phyloP scores from a whole-genome alignment of 1,284 basidiomycete species.

The Pseudozyma sp. region DNA sequence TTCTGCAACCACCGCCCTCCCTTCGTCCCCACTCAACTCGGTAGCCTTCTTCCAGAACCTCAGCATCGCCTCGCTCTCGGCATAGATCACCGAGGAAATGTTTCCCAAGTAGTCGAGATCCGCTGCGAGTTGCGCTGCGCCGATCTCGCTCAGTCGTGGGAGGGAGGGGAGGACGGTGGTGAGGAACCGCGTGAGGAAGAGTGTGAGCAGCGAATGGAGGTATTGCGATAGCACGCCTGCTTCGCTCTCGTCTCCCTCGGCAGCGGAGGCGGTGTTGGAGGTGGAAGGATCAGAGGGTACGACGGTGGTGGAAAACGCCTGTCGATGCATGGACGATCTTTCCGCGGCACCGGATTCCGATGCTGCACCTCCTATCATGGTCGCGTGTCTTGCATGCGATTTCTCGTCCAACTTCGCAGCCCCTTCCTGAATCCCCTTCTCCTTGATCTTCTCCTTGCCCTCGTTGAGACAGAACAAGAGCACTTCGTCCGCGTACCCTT shows the following conservation, averaged over 20 bases:
- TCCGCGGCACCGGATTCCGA: constrained; percentile 2
- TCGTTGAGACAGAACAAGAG: constrained; percentile 75
- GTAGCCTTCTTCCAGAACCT: constrained; percentile 30
- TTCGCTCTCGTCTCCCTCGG: constrained; percentile 43
- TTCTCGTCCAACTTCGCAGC: constrained; percentile 67
- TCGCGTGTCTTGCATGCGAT: constrained; percentile 15
- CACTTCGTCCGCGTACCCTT: constrained; percentile 91
- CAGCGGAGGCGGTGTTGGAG: constrained; percentile 41
- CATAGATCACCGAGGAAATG: constrained; percentile 83
- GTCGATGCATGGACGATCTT: constrained; percentile 41
- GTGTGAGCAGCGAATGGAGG: constrained; percentile 79
- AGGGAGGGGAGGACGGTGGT: constrained; percentile 71
- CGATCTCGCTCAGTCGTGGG: constrained; percentile 74
- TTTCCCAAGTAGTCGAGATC: constrained; percentile 90
- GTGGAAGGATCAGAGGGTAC: constrained; percentile 67
- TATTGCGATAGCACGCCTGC: constrained; percentile 77
- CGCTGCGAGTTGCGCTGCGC: constrained; percentile 84
- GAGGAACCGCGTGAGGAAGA: constrained; percentile 73
- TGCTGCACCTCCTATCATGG: constrained; percentile 3
- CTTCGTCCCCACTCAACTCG: constrained; percentile 18
- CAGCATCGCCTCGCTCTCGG: constrained; percentile 23
- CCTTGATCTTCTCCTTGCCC: constrained; percentile 1
- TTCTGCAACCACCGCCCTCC: constrained; percentile 12
- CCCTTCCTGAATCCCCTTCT: constrained; percentile 66
- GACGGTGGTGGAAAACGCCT: constrained; percentile 33